Conservation (phyloP, 306 rosid genomes). For the Astragalus glycyphyllos region DNA sequence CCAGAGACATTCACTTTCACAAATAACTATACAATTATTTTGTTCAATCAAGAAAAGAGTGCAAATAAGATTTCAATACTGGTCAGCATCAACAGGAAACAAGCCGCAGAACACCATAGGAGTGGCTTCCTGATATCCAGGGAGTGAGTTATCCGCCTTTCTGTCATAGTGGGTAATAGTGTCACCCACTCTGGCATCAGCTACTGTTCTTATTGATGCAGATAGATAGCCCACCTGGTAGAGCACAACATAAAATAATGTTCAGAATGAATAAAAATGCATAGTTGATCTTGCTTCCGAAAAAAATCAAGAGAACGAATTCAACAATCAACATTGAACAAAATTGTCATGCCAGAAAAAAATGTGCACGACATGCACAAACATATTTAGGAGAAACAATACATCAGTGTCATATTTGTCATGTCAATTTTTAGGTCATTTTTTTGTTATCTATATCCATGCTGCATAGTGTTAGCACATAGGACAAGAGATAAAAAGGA, state of each 20-base stretch:
- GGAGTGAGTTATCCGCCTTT: conserved; percentile 76
- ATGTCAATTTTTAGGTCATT: conserved; percentile 3
- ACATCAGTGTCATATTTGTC: conserved; percentile 31
- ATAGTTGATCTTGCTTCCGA: conserved; percentile 29
- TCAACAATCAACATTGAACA: conserved; percentile 19
- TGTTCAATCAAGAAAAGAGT: conserved; percentile 27
- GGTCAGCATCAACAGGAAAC: conserved; percentile 97
- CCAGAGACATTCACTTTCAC: conserved; percentile 1
- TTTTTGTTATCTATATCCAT: conserved; percentile 1
- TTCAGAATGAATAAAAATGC: conserved; percentile 14
- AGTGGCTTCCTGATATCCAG: conserved; percentile 93
- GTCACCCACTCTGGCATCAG: conserved; percentile 98
- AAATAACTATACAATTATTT: conserved; percentile 26
- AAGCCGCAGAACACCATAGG: conserved; percentile 98
- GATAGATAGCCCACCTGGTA: conserved; percentile 89
- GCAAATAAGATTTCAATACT: conserved; percentile 63
- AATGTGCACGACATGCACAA: neutral
- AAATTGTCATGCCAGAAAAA: conserved; percentile 19
- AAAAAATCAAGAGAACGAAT: conserved; percentile 26
- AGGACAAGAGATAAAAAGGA: conserved; percentile 20
- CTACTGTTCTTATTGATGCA: conserved; percentile 94
- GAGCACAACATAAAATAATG: conserved; percentile 36
- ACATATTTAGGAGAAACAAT: conserved; percentile 23
- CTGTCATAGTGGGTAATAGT: conserved; percentile 70
- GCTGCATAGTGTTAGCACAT: conserved; percentile 9